Conservation (phyloP, 2,329 filamentous ascomycete genomes). For the Zopfia rhizophila region DNA sequence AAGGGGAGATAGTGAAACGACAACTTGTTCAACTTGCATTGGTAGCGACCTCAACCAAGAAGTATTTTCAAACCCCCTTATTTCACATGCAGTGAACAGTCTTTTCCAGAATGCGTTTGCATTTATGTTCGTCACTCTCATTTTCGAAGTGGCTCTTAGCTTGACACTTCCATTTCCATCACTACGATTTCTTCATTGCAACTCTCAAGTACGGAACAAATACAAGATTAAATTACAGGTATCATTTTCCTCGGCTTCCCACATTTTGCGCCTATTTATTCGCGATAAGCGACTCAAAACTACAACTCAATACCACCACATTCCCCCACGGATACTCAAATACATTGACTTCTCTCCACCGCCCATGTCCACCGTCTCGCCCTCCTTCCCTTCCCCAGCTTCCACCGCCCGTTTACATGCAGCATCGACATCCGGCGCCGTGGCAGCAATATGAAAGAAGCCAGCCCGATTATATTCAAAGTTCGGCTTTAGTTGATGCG, state of each 20-base stretch:
- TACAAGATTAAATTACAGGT: no score
- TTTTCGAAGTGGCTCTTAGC: no score
- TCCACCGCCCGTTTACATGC: conserved; percentile 34
- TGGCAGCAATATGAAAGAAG: conserved; percentile 50
- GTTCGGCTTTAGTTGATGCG: conserved; percentile 14
- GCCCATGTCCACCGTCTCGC: conserved; percentile 34
- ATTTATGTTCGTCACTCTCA: no score
- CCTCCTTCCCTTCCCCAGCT: conserved; percentile 41
- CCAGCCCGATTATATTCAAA: conserved; percentile 42
- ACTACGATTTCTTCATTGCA: no score
- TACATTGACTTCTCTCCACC: conserved; percentile 32
- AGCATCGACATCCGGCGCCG: conserved; percentile 41
- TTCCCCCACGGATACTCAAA: conserved; percentile 42
- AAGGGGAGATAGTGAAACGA: conserved; percentile 40
- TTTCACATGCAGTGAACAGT: no score
- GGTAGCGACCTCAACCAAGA: no score
- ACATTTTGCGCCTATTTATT: no score
- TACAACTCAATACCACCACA: conserved; percentile 33
- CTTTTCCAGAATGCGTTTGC: no score
- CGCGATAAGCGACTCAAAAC: conserved; percentile 32
- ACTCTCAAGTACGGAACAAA: no score
- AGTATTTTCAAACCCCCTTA: no score
- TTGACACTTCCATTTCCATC: no score
- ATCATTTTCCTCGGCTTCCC: no score
- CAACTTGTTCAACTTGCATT: conserved; percentile 40